phyloP scores from a whole-genome alignment of 441 rosid species.

The Populus hybrid region DNA sequence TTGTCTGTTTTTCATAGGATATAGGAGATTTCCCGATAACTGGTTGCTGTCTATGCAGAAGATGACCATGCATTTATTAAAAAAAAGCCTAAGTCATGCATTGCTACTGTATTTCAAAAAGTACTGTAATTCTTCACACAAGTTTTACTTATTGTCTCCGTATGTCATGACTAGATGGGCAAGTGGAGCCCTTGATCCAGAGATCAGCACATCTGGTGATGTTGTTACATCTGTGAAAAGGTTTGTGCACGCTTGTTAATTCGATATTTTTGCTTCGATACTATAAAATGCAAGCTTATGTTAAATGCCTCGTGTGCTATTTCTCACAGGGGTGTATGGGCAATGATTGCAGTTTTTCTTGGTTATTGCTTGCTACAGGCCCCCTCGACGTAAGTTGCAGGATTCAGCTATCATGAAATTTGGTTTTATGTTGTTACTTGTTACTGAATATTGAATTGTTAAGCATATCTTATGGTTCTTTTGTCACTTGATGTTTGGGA shows the following conservation, averaged over 20 bases:
- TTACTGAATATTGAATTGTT: background rate
- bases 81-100: background rate
- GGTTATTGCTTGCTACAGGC: conserved; percentile 98
- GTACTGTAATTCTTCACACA: background rate
- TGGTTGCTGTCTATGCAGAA: background rate
- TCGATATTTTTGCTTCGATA: background rate
- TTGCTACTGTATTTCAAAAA: background rate
- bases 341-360: conserved; percentile 97
- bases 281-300: background rate
- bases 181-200: conserved; percentile 97
- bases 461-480: background rate
- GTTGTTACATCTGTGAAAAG: conserved; percentile 90
- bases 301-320: conserved; percentile 22
- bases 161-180: conserved; percentile 69
- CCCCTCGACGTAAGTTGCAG: conserved; percentile 76
- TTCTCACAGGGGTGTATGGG: conserved; percentile 86
- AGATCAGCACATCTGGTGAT: conserved; percentile 55
- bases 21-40: background rate
- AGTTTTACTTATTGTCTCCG: background rate
- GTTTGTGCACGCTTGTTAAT: conserved; percentile 33
- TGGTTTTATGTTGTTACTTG: conserved; percentile 1
- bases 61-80: background rate
- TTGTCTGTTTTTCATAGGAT: too few species aligned
- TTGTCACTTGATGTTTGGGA: background rate
- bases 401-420: background rate